Evolutionary conservation across 1,284 basidiomycete species (phyloP).

Genomic region (Cryptococcus depauperatus): DNA sequence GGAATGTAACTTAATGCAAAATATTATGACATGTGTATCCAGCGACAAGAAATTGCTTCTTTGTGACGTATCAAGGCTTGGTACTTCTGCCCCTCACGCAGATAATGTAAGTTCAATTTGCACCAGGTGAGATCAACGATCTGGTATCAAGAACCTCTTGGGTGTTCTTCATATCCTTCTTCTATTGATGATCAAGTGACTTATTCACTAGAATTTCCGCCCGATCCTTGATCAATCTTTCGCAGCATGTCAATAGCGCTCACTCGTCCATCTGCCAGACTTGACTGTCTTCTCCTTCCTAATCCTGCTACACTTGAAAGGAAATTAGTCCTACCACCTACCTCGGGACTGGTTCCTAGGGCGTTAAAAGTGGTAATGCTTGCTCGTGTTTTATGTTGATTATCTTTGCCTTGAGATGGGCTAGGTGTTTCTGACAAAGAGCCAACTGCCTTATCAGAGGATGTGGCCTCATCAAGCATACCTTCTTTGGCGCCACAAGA

Average conservation of each 20-base stretch:
- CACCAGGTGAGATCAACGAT: too few species aligned
- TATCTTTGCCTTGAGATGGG: not conserved
- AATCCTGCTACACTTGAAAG: not conserved
- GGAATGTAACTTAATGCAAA: too few species aligned
- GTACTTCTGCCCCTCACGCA: too few species aligned
- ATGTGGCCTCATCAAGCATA: not conserved
- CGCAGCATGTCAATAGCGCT: slow-evolving; percentile 27
- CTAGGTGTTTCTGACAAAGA: not conserved
- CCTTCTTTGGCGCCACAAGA: slow-evolving; percentile 11
- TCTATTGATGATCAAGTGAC: too few species aligned
- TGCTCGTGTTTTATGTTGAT: not conserved
- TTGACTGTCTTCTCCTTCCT: not conserved
- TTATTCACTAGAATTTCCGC: not conserved
- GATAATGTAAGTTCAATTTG: too few species aligned
- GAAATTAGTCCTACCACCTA: not conserved
- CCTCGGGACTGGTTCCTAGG: slow-evolving; percentile 4
- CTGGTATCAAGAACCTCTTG: too few species aligned
- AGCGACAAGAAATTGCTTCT: too few species aligned
- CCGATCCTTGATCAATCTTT: slow-evolving; percentile 15
- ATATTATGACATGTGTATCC: too few species aligned
- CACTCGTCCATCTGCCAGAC: slow-evolving; percentile 2
- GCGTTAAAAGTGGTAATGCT: not conserved
- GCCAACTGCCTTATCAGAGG: not conserved
- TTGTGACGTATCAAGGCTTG: too few species aligned
- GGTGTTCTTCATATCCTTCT: too few species aligned